phyloP scores from a whole-genome alignment of 1,284 basidiomycete genomes.

The Heliocybe sulcata region DNA sequence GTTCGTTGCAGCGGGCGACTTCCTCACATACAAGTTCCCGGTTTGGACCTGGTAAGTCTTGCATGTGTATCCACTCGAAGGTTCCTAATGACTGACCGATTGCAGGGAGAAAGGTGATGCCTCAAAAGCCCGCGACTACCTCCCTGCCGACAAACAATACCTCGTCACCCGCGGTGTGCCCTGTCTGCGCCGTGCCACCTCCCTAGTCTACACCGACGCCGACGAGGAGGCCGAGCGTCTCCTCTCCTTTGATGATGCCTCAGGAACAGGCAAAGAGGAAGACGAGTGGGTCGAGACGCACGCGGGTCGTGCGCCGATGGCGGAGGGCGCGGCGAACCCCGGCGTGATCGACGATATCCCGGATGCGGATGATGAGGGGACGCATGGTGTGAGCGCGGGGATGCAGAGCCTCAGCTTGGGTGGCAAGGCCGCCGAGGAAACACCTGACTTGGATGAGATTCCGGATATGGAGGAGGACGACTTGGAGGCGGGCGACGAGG shows the following conservation, averaged over 20 bases:
- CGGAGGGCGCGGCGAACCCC: constrained; percentile 45
- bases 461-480: constrained; percentile 89
- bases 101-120: constrained; percentile 85
- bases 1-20: constrained; percentile 93
- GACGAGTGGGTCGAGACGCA: constrained; percentile 89
- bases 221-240: constrained; percentile 93
- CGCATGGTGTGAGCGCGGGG: constrained; percentile 26
- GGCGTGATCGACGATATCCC: constrained; percentile 77
- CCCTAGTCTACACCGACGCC: constrained; percentile 89
- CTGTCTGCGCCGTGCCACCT: constrained; percentile 85
- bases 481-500: constrained; percentile 75
- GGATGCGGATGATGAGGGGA: constrained; percentile 41
- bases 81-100: neutral
- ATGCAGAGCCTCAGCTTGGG: constrained; percentile 34
- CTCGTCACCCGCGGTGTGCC: constrained; percentile 91
- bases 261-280: constrained; percentile 43
- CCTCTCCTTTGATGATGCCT: constrained; percentile 67
- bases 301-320: constrained; percentile 53
- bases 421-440: constrained; percentile 35
- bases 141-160: constrained; percentile 94
- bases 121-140: constrained; percentile 82
- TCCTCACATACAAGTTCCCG: constrained; percentile 92
- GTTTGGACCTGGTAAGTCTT: constrained; percentile 84
- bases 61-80: constrained; percentile 2
- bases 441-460: constrained; percentile 85